Percentiles rank a stretch among this genome's conserved stretches.
These are phyloP conservation scores for Nothophoma quercina DNA, from an alignment of 2,329 filamentous ascomycete genomes.

Conservation along the genomic window DNA sequence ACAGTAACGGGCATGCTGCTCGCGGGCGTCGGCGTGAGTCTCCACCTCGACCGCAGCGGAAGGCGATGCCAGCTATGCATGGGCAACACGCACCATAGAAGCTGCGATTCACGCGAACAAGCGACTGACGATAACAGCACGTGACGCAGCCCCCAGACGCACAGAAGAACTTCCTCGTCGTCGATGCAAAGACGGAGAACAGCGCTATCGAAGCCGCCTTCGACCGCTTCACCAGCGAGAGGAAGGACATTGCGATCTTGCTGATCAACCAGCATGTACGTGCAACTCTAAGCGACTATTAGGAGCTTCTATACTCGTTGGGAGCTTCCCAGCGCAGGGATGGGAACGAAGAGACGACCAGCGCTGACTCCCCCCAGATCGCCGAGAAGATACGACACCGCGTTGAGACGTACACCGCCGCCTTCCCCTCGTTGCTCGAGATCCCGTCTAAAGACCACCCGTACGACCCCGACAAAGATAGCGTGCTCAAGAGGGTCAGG, in stretches of 20 bases:
- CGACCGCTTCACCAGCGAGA: slow-evolving; percentile 82
- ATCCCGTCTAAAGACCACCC: slow-evolving; percentile 99
- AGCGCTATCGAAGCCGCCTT: slow-evolving; percentile 89
- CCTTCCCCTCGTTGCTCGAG: slow-evolving; percentile 95
- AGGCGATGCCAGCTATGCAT: too few species aligned
- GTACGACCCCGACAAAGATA: slow-evolving; percentile 99
- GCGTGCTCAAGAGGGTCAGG: slow-evolving; percentile 86
- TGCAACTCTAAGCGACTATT: neutral
- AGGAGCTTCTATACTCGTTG: too few species aligned
- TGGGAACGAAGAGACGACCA: neutral
- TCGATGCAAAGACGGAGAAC: slow-evolving; percentile 91
- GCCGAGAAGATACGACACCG: slow-evolving; percentile 91
- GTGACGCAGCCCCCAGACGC: slow-evolving; percentile 87
- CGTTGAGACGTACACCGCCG: slow-evolving; percentile 90
- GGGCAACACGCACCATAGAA: too few species aligned
- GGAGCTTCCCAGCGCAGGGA: too few species aligned
- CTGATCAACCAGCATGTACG: slow-evolving; percentile 97
- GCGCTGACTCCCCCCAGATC: slow-evolving; percentile 64
- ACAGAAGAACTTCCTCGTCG: slow-evolving; percentile 97
- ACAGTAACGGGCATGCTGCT: slow-evolving; percentile 95
- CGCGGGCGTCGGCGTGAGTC: slow-evolving; percentile 87
- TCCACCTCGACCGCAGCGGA: neutral
- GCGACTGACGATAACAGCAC: slow-evolving; percentile 65
- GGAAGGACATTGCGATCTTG: slow-evolving; percentile 96
- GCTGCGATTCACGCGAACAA: neutral